Evolutionary conservation across 1,284 basidiomycete genomes (phyloP), one percentile per base, ranked within the genome.

Genomic region (Leccinum ponderosum): DNA sequence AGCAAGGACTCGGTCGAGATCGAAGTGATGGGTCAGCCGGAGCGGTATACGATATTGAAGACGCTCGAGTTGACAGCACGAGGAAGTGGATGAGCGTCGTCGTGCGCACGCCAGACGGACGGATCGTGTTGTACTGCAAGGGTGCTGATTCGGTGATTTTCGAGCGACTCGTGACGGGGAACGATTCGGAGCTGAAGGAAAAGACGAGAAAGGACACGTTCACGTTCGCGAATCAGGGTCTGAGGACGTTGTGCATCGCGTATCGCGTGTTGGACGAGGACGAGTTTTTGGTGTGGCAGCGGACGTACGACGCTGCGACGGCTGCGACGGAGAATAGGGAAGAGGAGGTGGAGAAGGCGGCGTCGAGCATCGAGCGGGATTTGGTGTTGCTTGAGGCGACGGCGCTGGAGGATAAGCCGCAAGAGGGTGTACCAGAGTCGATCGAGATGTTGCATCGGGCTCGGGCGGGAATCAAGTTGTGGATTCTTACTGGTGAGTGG

Each of bases 91-190:
- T 98, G 96, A 95, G 91, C 71, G 89, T 93, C 50, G 80, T 98
- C 63, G 87, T 95, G 48, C 89, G 95, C 50, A 85, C 86, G 61
- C 91, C 95, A 0, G 90, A 95, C 62, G 93, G 94, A 17, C 81
- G 83, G 68, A 80, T 98, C 62, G 78, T 95, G 15, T 77, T 98
- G 67, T 96, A 96, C 74, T 94, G 91, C 82, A 98, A 98, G 76
- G 96, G 96, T n/a, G 96, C 96, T 8, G 96, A 98, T 76, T 93
- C 89, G 67, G 94, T 98, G 69, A 93, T 98, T 69, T 97, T 96
- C 72, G 87, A 90, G 68, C 87, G 96, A 9, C 82, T 99, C 2
- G 82, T 84, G 17, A 76, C 79, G 31, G 85, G 92, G 66, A 93
- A 94, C 69, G 90, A 97, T 68, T 80, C 81, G 12, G 80, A 70